phyloP scores from a whole-genome alignment of 2,329 filamentous ascomycete genomes.

The Phoma sp. region DNA sequence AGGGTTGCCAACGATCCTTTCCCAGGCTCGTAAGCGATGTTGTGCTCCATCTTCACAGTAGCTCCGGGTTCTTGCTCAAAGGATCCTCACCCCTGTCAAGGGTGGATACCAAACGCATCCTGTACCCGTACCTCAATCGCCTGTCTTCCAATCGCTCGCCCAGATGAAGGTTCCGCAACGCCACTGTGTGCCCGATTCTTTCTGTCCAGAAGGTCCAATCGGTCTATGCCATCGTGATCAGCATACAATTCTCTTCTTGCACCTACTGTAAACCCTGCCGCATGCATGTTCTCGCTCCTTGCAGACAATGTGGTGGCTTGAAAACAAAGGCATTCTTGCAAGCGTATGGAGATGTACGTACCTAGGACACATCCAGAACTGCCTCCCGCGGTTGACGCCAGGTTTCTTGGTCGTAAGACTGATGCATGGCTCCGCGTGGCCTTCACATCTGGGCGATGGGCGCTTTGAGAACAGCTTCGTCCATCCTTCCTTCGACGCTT shows the following conservation, averaged over 20 bases:
- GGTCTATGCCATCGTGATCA: conserved; percentile 58
- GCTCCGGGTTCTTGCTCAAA: background rate
- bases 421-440: conserved; percentile 84
- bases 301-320: conserved; percentile 6
- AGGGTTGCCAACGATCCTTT: background rate
- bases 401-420: conserved; percentile 85
- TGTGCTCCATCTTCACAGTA: background rate
- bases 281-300: conserved; percentile 3
- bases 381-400: conserved; percentile 76
- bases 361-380: conserved; percentile 73
- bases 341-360: conserved; percentile 34
- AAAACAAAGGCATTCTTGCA: conserved; percentile 2
- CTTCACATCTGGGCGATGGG: conserved; percentile 77
- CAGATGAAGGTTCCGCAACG: conserved; percentile 84
- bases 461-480: conserved; percentile 80
- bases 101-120: conserved; percentile 3
- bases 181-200: conserved; percentile 86
- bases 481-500: conserved; percentile 77
- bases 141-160: conserved; percentile 66
- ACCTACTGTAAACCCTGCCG: background rate
- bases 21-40: background rate
- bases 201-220: conserved; percentile 81
- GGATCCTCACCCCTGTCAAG: background rate
- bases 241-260: background rate
- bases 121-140: conserved; percentile 17